Evolutionary conservation across 176 grass and related monocot species (phyloP).

Genomic region (Saccharum officinarum): DNA sequence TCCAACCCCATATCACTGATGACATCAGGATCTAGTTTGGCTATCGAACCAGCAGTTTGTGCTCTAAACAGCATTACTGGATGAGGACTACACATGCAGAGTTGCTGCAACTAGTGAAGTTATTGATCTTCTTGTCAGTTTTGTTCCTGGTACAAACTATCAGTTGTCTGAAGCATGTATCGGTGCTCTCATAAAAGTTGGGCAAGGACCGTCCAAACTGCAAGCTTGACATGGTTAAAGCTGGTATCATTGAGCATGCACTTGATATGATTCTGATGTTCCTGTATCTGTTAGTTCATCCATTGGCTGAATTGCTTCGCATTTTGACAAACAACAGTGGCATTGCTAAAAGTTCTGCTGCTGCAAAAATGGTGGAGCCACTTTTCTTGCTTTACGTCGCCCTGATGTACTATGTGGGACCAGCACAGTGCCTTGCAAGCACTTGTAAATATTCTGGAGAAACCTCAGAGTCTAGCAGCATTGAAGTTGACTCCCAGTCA

Average conservation of each 20-base stretch:
- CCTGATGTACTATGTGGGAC: conserved; percentile 82
- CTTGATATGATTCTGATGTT: conserved; percentile 95
- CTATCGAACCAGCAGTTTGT: conserved; percentile 72
- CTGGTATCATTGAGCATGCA: conserved; percentile 87
- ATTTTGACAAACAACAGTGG: conserved; percentile 95
- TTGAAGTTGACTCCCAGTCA: conserved; percentile 87
- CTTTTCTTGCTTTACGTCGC: conserved; percentile 86
- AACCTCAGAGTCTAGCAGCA: conserved; percentile 80
- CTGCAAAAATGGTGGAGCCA: conserved; percentile 94
- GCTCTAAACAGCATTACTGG: conserved; percentile 78
- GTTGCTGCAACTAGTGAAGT: conserved; percentile 73
- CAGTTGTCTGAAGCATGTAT: conserved; percentile 74
- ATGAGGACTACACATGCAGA: conserved; percentile 91
- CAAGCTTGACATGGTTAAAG: conserved; percentile 97
- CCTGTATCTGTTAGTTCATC: conserved; percentile 80
- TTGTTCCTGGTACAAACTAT: conserved; percentile 74
- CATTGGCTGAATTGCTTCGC: conserved; percentile 87
- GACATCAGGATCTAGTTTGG: conserved; percentile 59
- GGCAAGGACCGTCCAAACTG: conserved; percentile 93
- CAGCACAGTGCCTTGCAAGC: conserved; percentile 93
- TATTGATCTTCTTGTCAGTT: conserved; percentile 83
- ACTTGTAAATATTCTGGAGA: conserved; percentile 97
- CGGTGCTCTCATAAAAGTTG: conserved; percentile 91
- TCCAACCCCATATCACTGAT: conserved; percentile 82
- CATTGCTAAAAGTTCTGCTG: conserved; percentile 92